Conservation (phyloP, 345 rosid species). For the Barbarea vulgaris region DNA sequence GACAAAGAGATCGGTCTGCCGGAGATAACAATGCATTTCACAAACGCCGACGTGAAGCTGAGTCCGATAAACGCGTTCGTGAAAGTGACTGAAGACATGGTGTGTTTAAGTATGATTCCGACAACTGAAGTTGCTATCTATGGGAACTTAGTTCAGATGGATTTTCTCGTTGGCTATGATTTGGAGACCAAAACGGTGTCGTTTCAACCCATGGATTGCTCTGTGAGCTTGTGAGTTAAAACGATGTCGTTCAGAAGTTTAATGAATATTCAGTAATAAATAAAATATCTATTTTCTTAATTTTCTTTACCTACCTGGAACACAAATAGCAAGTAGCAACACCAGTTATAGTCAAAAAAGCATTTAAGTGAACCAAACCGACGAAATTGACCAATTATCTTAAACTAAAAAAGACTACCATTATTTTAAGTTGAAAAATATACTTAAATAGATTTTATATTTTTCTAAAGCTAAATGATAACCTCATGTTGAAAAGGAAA, state of each 20-base stretch:
- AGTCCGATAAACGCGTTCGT: slow-evolving; percentile 49
- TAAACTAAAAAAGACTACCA: neutral
- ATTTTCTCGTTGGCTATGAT: slow-evolving; percentile 63
- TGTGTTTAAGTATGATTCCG: slow-evolving; percentile 50
- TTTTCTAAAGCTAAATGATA: neutral
- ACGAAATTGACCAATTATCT: slow-evolving; percentile 17
- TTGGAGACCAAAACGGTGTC: slow-evolving; percentile 40
- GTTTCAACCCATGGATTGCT: slow-evolving; percentile 51
- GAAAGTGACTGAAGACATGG: slow-evolving; percentile 34
- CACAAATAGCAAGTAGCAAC: slow-evolving; percentile 9
- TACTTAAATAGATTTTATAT: too few relatives aligned
- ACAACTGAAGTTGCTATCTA: slow-evolving; percentile 39
- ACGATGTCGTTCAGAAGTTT: neutral
- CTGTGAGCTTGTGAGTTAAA: slow-evolving; percentile 15
- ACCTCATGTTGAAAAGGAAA: slow-evolving; percentile 10
- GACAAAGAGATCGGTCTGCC: slow-evolving; percentile 40
- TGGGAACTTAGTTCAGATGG: slow-evolving; percentile 54
- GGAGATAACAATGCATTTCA: slow-evolving; percentile 54
- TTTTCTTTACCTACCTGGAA: neutral
- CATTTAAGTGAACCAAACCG: slow-evolving; percentile 12
- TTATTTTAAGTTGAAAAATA: neutral
- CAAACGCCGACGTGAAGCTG: slow-evolving; percentile 53
- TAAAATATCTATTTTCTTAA: neutral
- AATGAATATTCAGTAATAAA: slow-evolving; percentile 20
- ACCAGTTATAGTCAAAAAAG: neutral